These are phyloP conservation scores for Neoconidiobolus thromboides DNA, from an alignment of 371 early-diverging fungal genomes.

Conservation along the genomic window DNA sequence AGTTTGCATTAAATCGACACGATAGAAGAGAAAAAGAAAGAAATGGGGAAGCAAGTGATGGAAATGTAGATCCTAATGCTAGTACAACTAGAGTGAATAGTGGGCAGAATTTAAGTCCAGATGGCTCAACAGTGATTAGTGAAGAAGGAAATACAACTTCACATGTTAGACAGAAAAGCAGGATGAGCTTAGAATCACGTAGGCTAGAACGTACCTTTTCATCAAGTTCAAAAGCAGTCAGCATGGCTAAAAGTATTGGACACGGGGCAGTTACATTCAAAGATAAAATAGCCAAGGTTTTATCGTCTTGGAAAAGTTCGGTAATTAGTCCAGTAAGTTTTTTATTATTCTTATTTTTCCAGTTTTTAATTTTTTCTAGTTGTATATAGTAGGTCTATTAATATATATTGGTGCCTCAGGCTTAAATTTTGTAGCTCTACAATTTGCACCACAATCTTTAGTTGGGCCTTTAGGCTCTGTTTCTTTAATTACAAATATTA, in stretches of 20 bases:
- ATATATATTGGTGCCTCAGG: conserved; percentile 56
- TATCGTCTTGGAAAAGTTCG: not conserved
- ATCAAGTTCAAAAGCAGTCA: not conserved
- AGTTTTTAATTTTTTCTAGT: too few species aligned
- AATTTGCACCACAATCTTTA: conserved; percentile 75
- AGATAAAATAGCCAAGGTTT: not conserved
- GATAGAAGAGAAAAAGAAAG: conserved; percentile 13
- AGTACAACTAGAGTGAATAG: too few species aligned
- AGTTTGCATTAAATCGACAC: conserved; percentile 45
- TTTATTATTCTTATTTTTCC: too few species aligned
- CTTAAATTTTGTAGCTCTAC: conserved; percentile 52
- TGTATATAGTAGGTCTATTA: conserved; percentile 24
- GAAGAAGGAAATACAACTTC: too few species aligned
- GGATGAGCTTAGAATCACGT: too few species aligned
- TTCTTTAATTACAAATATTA: conserved; percentile 62
- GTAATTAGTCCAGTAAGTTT: conserved; percentile 22
- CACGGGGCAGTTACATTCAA: conserved; percentile 9
- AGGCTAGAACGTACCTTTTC: not conserved
- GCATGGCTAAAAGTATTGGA: conserved; percentile 12
- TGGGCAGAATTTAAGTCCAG: too few species aligned
- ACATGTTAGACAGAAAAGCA: too few species aligned
- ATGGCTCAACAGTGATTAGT: too few species aligned
- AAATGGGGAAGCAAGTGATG: not conserved
- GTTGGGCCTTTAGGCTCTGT: conserved; percentile 65
- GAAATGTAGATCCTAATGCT: too few species aligned